phyloP scores from a whole-genome alignment of 2,329 filamentous ascomycete genomes.

The Fusarium pseudocircinatum region DNA sequence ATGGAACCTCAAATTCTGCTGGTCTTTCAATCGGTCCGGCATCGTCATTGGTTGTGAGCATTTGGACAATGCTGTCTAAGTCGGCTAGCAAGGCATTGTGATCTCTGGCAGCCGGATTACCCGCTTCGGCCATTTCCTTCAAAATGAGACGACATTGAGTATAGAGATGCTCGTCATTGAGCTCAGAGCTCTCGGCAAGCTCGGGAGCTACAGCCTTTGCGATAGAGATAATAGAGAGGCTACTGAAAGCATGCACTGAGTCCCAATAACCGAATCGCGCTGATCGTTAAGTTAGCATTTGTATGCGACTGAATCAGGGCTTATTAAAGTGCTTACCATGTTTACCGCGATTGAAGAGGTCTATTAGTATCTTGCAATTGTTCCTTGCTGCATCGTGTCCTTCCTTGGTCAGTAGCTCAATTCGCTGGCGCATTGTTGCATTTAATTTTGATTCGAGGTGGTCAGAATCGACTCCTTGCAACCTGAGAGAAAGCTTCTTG shows the following conservation, averaged over 20 bases:
- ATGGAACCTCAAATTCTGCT: background rate
- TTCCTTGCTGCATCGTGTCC: background rate
- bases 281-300: background rate
- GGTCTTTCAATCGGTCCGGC: background rate
- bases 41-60: background rate
- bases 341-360: background rate
- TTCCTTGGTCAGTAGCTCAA: background rate
- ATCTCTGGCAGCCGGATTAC: background rate
- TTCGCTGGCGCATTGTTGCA: background rate
- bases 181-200: background rate
- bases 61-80: background rate
- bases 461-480: background rate
- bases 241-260: background rate
- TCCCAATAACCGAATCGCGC: background rate
- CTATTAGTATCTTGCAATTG: background rate
- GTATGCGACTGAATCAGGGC: rapidly evolving
- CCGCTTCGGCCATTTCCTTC: background rate
- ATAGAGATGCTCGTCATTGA: background rate
- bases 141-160: background rate
- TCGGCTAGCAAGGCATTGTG: background rate
- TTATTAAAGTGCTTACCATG: background rate
- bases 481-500: background rate
- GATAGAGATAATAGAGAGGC: background rate
- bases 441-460: background rate
- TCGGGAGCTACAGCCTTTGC: background rate